Conservation (phyloP, 257 asterid genomes). For the Nicotiana otophora region DNA sequence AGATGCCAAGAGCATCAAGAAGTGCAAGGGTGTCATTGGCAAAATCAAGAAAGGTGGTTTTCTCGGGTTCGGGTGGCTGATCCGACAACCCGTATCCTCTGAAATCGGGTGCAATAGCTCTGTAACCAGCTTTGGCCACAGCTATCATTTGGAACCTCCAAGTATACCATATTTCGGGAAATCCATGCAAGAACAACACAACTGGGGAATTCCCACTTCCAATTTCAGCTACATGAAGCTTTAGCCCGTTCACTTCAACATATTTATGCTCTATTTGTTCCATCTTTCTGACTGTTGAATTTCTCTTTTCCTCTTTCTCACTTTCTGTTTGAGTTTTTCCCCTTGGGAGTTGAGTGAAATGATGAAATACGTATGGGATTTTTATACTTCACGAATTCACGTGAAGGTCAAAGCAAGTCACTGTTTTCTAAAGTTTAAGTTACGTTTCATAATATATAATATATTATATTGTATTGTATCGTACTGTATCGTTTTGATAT, state of each 20-base stretch:
- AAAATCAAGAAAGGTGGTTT: slow-evolving; percentile 32
- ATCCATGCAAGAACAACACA: slow-evolving; percentile 50
- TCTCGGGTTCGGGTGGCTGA: slow-evolving; percentile 42
- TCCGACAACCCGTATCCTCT: slow-evolving; percentile 66
- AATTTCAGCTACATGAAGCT: slow-evolving; percentile 46
- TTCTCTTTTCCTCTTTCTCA: too few species aligned
- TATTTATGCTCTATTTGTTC: slow-evolving; percentile 35
- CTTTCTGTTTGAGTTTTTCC: too few species aligned
- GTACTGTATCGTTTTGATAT: too few species aligned
- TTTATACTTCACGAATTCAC: too few species aligned
- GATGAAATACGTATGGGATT: too few species aligned
- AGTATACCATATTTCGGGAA: slow-evolving; percentile 52
- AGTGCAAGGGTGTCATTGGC: slow-evolving; percentile 37
- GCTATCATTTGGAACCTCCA: slow-evolving; percentile 50
- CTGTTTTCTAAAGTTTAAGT: too few species aligned
- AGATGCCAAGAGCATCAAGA: slow-evolving; percentile 39
- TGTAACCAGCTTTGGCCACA: slow-evolving; percentile 40
- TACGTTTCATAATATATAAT: too few species aligned
- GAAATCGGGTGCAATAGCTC: slow-evolving; percentile 56
- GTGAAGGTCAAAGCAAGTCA: too few species aligned
- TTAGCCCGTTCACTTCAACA: slow-evolving; percentile 32
- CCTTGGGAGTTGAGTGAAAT: too few species aligned
- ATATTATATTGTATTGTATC: too few species aligned
- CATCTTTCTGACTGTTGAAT: slow-evolving; percentile 5
- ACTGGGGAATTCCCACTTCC: slow-evolving; percentile 27